These are phyloP conservation scores for Tagetes erecta DNA, from an alignment of 129 eudicot genomes.

Conservation along the genomic window DNA sequence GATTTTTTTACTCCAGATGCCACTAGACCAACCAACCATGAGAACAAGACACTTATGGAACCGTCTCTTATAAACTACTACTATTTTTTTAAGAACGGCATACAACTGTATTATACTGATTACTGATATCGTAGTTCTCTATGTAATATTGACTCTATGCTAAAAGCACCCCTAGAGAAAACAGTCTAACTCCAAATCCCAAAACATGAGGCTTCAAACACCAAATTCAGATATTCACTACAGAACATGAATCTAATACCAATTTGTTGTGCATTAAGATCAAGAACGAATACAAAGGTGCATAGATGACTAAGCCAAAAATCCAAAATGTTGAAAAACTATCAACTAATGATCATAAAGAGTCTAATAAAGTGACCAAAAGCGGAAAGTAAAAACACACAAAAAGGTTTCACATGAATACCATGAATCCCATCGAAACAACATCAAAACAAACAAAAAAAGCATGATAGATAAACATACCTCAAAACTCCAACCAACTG, in stretches of 20 bases:
- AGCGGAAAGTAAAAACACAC: slow-evolving; percentile 10
- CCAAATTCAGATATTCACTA: neutral
- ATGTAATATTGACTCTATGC: neutral
- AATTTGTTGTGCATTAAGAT: too few species aligned
- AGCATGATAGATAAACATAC: slow-evolving; percentile 24
- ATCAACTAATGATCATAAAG: neutral
- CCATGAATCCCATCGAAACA: slow-evolving; percentile 22
- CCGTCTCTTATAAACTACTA: too few species aligned
- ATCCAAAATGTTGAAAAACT: too few species aligned
- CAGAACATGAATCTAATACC: too few species aligned
- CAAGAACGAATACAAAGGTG: too few species aligned
- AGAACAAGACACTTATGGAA: too few species aligned
- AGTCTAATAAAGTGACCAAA: neutral
- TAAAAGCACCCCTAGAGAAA: neutral
- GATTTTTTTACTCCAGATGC: too few species aligned
- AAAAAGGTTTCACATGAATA: slow-evolving; percentile 9
- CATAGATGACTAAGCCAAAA: too few species aligned
- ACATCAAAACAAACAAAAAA: slow-evolving; percentile 26
- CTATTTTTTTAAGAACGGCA: too few species aligned
- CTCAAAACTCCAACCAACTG: slow-evolving; percentile 8
- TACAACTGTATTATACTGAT: too few species aligned
- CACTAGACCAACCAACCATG: too few species aligned
- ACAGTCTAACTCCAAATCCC: neutral
- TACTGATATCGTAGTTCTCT: too few species aligned
- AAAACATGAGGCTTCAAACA: neutral